Conservation (phyloP, 2,329 filamentous ascomycete species). For the Endothia cerciana region DNA sequence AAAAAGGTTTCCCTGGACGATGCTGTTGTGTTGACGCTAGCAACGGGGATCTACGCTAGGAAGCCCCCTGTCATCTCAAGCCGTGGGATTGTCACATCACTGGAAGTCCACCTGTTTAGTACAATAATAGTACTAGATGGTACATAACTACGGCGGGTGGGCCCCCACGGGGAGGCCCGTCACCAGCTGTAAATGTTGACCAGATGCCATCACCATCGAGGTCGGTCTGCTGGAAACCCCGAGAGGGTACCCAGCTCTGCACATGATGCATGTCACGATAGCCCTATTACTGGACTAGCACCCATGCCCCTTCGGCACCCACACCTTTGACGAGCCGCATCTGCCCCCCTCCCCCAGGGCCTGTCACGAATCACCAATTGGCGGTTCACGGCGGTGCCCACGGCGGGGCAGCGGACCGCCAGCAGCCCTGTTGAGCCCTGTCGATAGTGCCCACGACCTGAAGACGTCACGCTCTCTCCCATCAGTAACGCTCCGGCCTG, state of each 20-base stretch:
- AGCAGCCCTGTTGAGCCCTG: neutral
- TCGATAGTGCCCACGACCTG: neutral
- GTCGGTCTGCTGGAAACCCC: too few relatives aligned
- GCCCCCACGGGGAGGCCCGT: too few relatives aligned
- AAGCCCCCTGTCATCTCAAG: neutral
- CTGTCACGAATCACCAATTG: neutral
- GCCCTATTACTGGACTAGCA: constrained; percentile 1
- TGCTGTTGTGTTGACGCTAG: constrained; percentile 4
- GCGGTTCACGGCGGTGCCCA: neutral
- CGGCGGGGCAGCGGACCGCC: neutral
- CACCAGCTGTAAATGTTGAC: neutral
- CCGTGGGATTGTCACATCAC: neutral
- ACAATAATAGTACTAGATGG: too few relatives aligned
- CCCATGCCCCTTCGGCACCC: neutral
- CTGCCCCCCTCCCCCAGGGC: neutral
- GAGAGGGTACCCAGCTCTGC: neutral
- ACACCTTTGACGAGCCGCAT: constrained; percentile 6
- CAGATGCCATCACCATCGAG: neutral
- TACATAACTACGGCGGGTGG: too few relatives aligned
- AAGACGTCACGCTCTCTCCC: neutral
- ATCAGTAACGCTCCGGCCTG: too few relatives aligned
- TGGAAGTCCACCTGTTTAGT: neutral
- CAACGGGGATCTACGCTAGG: constrained; percentile 6
- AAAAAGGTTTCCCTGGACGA: constrained; percentile 8
- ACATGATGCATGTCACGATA: constrained; percentile 1